Conservation (phyloP, 371 early-diverging fungal genomes). For the Rhizopus delemar region DNA sequence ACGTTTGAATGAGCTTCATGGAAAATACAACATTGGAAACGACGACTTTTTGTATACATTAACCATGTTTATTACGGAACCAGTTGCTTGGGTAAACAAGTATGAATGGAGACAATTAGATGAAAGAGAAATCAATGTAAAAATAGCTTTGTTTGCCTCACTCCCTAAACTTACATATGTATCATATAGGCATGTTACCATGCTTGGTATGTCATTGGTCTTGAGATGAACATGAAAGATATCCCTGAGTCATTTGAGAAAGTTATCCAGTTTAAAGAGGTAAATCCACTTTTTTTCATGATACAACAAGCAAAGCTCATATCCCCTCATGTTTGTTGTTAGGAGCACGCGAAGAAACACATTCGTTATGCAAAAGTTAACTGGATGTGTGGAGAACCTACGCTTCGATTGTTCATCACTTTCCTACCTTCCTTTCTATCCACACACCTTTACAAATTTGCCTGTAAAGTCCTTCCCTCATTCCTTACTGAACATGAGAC, state of each 20-base stretch:
- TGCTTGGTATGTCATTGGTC: constrained; percentile 36
- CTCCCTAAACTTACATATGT: constrained; percentile 1
- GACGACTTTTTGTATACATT: constrained; percentile 49
- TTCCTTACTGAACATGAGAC: constrained; percentile 8
- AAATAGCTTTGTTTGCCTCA: constrained; percentile 2
- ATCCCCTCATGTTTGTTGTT: not conserved
- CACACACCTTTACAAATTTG: constrained; percentile 4
- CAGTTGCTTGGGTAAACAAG: constrained; percentile 35
- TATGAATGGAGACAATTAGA: constrained; percentile 47
- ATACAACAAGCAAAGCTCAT: too few relatives aligned
- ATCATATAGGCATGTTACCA: constrained; percentile 26
- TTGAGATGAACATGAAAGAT: constrained; percentile 42
- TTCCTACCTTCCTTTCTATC: constrained; percentile 2
- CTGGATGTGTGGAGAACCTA: constrained; percentile 24
- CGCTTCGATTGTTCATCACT: constrained; percentile 1
- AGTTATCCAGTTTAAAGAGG: constrained; percentile 31
- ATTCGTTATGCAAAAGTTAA: constrained; percentile 13
- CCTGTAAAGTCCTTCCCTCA: constrained; percentile 8
- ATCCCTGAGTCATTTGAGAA: constrained; percentile 43
- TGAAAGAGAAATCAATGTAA: constrained; percentile 18
- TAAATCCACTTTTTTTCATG: not conserved
- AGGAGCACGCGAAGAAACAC: constrained; percentile 10
- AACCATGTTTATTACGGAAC: constrained; percentile 39
- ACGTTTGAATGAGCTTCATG: constrained; percentile 52
- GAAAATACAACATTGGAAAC: constrained; percentile 44